Conservation (phyloP, 129 eudicot genomes). For the Pittosporum tobira region DNA sequence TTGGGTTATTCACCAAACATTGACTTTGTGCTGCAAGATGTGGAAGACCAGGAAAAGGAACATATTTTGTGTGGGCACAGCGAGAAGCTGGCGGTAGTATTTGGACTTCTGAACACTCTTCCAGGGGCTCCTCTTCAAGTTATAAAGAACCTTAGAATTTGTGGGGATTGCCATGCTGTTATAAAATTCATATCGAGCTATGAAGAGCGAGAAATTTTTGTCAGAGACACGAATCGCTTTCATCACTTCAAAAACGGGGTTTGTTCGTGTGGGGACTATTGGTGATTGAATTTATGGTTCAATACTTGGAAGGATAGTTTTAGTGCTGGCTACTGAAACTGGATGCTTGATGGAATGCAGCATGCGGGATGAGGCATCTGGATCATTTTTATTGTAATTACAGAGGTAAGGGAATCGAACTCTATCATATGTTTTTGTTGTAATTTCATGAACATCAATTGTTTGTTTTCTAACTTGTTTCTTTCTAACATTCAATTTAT, state of each 20-base stretch:
- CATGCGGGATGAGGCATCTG: too few relatives aligned
- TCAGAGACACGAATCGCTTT: constrained; percentile 75
- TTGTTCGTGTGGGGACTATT: constrained; percentile 83
- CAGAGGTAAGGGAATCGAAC: too few relatives aligned
- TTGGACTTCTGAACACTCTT: constrained; percentile 62
- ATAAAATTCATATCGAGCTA: constrained; percentile 57
- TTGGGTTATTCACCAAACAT: constrained; percentile 45
- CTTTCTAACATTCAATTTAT: too few relatives aligned
- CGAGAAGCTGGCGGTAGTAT: constrained; percentile 74
- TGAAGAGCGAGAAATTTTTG: constrained; percentile 64
- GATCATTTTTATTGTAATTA: too few relatives aligned
- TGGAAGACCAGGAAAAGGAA: constrained; percentile 89
- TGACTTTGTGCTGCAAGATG: constrained; percentile 75
- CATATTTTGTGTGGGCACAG: constrained; percentile 82
- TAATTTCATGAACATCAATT: too few relatives aligned
- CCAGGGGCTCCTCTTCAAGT: constrained; percentile 57
- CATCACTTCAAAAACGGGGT: constrained; percentile 71
- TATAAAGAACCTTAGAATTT: constrained; percentile 78
- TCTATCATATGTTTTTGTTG: too few relatives aligned
- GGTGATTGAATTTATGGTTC: constrained; percentile 44
- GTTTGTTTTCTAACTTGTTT: too few relatives aligned
- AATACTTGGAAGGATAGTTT: too few relatives aligned
- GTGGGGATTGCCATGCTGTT: too few relatives aligned
- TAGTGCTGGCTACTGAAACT: too few relatives aligned
- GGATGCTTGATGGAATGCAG: too few relatives aligned